Evolutionary conservation across 2,329 filamentous ascomycete species (phyloP), one percentile per base, ranked within the genome.

Genomic region (Penicillium capsulatum): DNA sequence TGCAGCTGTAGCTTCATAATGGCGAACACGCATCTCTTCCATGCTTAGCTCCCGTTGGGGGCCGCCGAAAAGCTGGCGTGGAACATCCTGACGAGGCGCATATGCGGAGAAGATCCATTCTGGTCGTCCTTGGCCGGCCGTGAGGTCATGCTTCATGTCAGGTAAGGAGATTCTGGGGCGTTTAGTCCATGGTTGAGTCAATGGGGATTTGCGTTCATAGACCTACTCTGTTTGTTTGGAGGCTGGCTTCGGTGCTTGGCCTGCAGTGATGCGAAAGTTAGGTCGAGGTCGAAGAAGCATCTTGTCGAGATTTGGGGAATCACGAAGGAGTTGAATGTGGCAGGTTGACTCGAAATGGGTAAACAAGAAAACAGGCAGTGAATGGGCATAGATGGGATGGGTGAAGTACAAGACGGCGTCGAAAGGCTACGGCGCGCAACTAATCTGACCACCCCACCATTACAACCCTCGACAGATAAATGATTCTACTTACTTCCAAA

Each of bases 101-200:
- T 95, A 97, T 15, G 84, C 77, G 1, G 90, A 95, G 16, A 96
- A 75, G 3, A 92, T 83, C 85, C 90, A 97, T 72, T 79, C 69
- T 13, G 91, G 91, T 7, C 77, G 75, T 44, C 92, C 86, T 15
- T 74, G 72, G 4, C 64, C 64, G 15, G 53, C 47, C 1, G 74
- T 77, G 31, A 94, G 71, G 58, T 94, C 88, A 37, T 68, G 66
- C 44, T 75, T 74, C 52, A 94, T 83, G 2, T 66, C 68, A 0
- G 78, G 77, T 29, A 67, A 66, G n/a, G 68, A 76, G 28, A 89
- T 64, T 31, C 65, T 72, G 59, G 79, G 74, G 40, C 70, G 50
- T 39, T 3, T 59, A 54, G 44, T 36, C 24, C 11, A 11, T 31
- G 14, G 14, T 42, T 50, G 9, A 22, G 19, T 42, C 40, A 29